Base-by-base conservation (phyloP, 441 rosid genomes). In the Francoa sonchifolia region DNA sequence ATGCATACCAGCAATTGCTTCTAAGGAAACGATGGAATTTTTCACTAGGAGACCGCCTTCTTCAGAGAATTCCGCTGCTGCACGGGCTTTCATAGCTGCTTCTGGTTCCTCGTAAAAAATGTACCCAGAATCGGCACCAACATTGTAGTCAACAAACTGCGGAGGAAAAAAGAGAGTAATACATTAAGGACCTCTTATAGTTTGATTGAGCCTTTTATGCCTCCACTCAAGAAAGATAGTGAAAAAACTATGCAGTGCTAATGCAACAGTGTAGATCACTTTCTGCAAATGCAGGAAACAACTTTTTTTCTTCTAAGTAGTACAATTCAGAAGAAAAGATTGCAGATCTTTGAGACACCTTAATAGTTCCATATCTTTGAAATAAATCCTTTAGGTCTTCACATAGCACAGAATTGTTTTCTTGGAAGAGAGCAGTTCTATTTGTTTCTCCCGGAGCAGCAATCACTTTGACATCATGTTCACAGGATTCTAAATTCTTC, bases 281-380 rank as follows among this genome's bases (percentile, higher is more conserved):
- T n/a, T n/a, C n/a, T n/a, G n/a, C n/a, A n/a, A n/a, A n/a, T n/a
- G n/a, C n/a, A n/a, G n/a, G n/a, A n/a, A n/a, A n/a, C n/a, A n/a
- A n/a, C n/a, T n/a, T n/a, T n/a, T n/a, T n/a, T n/a, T n/a, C n/a
- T n/a, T n/a, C n/a, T n/a, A n/a, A n/a, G n/a, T n/a, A n/a, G n/a
- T n/a, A n/a, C n/a, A n/a, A n/a, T n/a, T n/a, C n/a, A n/a, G n/a
- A n/a, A n/a, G n/a, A n/a, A n/a, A n/a, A n/a, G n/a, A n/a, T n/a
- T n/a, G n/a, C n/a, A n/a, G n/a, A n/a, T n/a, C n/a, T n/a, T n/a
- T n/a, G n/a, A n/a, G n/a, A n/a, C 17, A 66, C 73, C 68, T 72
- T 64, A 39, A 66, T 58, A 42, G 52, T 52, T 34, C 72, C 74
- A 62, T 68, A 69, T 55, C 68, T 64, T 52, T 61, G 41, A 43